Evolutionary conservation across 495 filamentous ascomycete genomes (phyloP).

Genomic region (Talaromyces proteolyticus): DNA sequence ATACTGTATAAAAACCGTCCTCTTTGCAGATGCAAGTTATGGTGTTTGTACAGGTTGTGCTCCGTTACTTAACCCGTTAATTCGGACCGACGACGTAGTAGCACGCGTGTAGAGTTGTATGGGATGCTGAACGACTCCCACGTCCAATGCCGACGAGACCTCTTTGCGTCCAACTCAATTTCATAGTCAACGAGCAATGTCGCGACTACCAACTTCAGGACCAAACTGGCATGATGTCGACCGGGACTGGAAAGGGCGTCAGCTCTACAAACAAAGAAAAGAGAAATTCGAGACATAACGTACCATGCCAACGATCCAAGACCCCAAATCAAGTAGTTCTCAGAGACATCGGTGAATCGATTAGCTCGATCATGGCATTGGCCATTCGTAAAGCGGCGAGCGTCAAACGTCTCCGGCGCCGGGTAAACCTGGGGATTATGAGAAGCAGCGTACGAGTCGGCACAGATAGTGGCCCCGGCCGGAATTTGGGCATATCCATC

Average conservation of each 20-base stretch:
- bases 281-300: neutral
- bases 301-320: slow-evolving; percentile 1
- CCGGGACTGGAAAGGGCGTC: neutral
- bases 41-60: too few species aligned
- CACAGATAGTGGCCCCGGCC: slow-evolving; percentile 5
- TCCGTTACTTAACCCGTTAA: too few species aligned
- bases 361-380: neutral
- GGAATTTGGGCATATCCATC: slow-evolving; percentile 2
- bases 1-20: too few species aligned
- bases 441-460: slow-evolving; percentile 2
- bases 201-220: neutral
- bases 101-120: neutral
- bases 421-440: neutral
- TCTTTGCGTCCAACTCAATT: neutral
- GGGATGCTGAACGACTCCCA: neutral
- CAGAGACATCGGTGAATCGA: slow-evolving; percentile 2
- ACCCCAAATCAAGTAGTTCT: slow-evolving; percentile 6
- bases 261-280: neutral
- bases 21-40: too few species aligned
- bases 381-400: slow-evolving; percentile 3
- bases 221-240: neutral
- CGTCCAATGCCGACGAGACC: neutral
- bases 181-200: neutral
- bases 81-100: neutral
- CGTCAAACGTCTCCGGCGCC: neutral